Evolutionary conservation across 1,139 yeast species (phyloP), one percentile per base, ranked within the genome.

Genomic region (Yamadazyma conglobata): DNA sequence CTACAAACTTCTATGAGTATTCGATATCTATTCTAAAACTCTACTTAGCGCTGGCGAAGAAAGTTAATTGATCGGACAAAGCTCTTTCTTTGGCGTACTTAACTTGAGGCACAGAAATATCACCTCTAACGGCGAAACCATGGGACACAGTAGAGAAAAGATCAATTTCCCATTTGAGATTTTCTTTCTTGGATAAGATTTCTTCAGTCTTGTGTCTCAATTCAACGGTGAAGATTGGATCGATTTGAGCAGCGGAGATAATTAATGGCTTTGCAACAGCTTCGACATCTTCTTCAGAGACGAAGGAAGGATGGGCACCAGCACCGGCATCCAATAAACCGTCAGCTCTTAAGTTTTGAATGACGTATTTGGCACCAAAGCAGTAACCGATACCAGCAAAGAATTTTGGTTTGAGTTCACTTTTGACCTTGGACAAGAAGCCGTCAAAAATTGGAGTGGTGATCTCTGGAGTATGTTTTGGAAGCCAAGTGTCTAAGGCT

Each of bases 101-200:
- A 37, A 72, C 74, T 27, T 46, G 50, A 8, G 85, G 82, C 38
- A 61, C 59, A 10, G 63, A 42, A 21, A 69, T 38, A 53, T 88
- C 95, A 37, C 93, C 95, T 59, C 82, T 80, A 25, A 73, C 78
- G 13, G 94, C 73, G 51, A 63, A 87, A 1, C 96, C 96, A 52
- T 87, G 96, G 3, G 52, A 24, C 15, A 73, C 80, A 31, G 81
- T 80, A 20, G 79, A 56, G 50, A 73, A 79, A 31, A 84, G 55
- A 35, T 77, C 75, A 22, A 81, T 51, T 54, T 74, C 77, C 62
- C 74, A 87, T 28, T 60, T 60, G 55, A 50, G 13, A 20, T 70
- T 73, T 37, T 68, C 62, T 27, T 62, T 57, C 33, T 52, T 42
- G 33, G 46, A 36, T 49, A 87, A 70, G 41, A 67, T 70, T 11